Evolutionary conservation across 2,329 filamentous ascomycete species (phyloP), one percentile per base, ranked within the genome.

Genomic region (Pyricularia pennisetigena): DNA sequence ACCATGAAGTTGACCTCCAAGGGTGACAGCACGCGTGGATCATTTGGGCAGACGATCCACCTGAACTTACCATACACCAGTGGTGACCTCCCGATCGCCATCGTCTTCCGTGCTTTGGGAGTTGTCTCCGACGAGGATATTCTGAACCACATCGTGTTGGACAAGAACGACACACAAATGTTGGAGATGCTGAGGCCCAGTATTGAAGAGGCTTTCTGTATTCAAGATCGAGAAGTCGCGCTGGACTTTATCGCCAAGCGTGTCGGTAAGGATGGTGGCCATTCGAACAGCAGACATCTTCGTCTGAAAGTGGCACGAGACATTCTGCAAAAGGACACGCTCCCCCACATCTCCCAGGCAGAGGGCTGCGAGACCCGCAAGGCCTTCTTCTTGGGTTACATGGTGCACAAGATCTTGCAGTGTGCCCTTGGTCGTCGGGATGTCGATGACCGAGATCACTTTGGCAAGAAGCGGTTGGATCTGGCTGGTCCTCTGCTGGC

Each of bases 51-150:
- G 75, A 95, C 92, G 1, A 95, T 98, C 73, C 91, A 94, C 77
- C 92, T 92, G 24, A 95, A 92, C 3, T 82, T 99, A 49, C 96
- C 95, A 4, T 98, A 97, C 76, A 91, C 98, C 80, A 97, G 97
- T 81, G 85, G 88, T 3, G 94, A 98, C 74, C 89, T 99, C 65
- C 95, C 95, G 0, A 93, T 99, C 71, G 94, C 91, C 69, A 92
- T 98, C 71, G 94, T 98, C 68, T 99, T 99, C 83, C 89, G 95
- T 75, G 96, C 95, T 3, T 84, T 99, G 16, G 95, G 95, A 73
- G 91, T 99, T 41, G 94, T 99, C 5, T 97, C 94, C 9, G 95
- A 99, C 75, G 93, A 98, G 77, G 95, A 99, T 76, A 99, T 99
- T 71, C 84, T 99, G 64, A 97, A 97, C 76, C 94, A 97, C 76